Percentiles rank a stretch among this genome's conserved stretches.
Evolutionary conservation across 768 basidiomycete genomes (phyloP).

Genomic region (Trametopsis cervina): DNA sequence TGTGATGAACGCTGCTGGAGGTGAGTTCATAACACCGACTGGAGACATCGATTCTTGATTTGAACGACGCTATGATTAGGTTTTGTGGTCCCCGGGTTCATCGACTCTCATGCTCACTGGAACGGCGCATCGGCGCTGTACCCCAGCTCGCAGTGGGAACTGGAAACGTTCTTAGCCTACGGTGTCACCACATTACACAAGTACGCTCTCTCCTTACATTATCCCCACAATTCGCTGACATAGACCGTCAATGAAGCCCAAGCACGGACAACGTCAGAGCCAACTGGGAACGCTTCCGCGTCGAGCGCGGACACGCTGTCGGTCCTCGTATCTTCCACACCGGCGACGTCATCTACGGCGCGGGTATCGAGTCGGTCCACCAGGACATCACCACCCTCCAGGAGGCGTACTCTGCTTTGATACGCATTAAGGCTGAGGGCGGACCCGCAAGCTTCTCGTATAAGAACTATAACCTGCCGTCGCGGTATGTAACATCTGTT

Average conservation of each 20-base stretch:
- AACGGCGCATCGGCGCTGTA: slow-evolving; percentile 41
- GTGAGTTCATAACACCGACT: no score
- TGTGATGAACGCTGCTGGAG: slow-evolving; percentile 54
- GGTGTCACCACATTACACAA: slow-evolving; percentile 76
- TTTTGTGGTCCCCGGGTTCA: slow-evolving; percentile 63
- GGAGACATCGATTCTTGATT: background rate
- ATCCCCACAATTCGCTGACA: background rate
- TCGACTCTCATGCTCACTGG: slow-evolving; percentile 78
- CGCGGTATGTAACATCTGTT: slow-evolving; percentile 35
- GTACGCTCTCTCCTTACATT: slow-evolving; percentile 30
- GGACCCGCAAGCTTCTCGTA: slow-evolving; percentile 67
- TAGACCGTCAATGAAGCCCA: slow-evolving; percentile 34
- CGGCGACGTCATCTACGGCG: slow-evolving; percentile 58
- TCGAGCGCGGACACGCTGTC: slow-evolving; percentile 61
- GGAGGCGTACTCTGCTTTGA: slow-evolving; percentile 60
- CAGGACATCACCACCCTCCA: slow-evolving; percentile 55
- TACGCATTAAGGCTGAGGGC: slow-evolving; percentile 66
- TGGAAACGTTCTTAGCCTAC: slow-evolving; percentile 69
- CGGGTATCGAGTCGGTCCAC: slow-evolving; percentile 36
- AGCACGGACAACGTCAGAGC: slow-evolving; percentile 56
- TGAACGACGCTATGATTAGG: slow-evolving; percentile 30
- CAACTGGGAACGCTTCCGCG: slow-evolving; percentile 57
- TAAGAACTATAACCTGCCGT: slow-evolving; percentile 72
- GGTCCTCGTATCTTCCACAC: slow-evolving; percentile 72
- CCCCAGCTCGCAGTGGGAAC: slow-evolving; percentile 67